Percentiles rank a stretch among this genome's conserved stretches.
Conservation (phyloP, 305 asterid species). For the Ruellia speciosa region DNA sequence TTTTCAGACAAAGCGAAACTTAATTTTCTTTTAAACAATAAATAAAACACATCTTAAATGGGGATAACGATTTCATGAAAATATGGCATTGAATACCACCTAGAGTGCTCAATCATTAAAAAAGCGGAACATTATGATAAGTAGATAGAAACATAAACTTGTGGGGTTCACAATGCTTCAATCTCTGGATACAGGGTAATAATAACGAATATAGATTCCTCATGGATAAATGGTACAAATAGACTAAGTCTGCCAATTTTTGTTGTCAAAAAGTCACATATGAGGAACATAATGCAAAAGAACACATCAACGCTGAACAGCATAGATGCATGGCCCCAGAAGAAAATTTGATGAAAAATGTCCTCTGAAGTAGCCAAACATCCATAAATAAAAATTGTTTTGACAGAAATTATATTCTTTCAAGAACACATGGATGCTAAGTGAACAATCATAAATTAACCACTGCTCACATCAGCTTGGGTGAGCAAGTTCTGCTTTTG, state of each 20-base stretch:
- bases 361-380: not conserved
- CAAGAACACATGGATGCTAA: not conserved
- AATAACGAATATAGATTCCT: not conserved
- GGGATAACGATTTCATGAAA: not conserved
- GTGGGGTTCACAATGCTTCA: conserved; percentile 9
- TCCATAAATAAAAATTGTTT: conserved; percentile 1
- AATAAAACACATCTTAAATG: not conserved
- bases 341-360: conserved; percentile 4
- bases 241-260: conserved; percentile 1
- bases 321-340: not conserved
- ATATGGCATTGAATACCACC: conserved; percentile 6
- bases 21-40: not conserved
- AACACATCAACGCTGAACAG: conserved; percentile 15
- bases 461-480: conserved; percentile 3
- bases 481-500: conserved; percentile 9
- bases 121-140: not conserved
- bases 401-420: not conserved
- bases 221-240: not conserved
- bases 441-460: not conserved
- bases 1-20: not conserved
- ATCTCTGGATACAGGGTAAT: not conserved
- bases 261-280: not conserved
- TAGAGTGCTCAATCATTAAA: conserved; percentile 1
- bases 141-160: conserved; percentile 5
- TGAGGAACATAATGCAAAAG: not conserved